Evolutionary conservation across 768 basidiomycete species (phyloP).

Genomic region (Xerocomellus intermedius): DNA sequence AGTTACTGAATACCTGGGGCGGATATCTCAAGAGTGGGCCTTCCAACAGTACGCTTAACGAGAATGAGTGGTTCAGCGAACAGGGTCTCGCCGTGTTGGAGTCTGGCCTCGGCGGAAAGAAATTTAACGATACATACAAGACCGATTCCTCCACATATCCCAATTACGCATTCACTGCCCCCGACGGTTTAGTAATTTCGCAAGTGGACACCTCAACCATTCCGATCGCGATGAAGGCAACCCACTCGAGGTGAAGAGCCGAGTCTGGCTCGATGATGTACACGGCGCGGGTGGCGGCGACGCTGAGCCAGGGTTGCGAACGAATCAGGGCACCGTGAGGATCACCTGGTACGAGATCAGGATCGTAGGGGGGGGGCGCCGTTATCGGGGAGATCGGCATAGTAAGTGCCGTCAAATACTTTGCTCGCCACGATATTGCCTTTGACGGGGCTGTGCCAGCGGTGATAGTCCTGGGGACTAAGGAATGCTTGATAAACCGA

Average conservation of each 20-base stretch:
- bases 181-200: neutral
- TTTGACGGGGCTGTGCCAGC: slow-evolving; percentile 57
- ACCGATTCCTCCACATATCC: too few relatives aligned
- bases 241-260: slow-evolving; percentile 41
- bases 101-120: neutral
- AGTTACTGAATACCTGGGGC: too few relatives aligned
- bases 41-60: too few relatives aligned
- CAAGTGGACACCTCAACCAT: slow-evolving; percentile 56
- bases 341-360: slow-evolving; percentile 1
- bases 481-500: slow-evolving; percentile 57
- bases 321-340: slow-evolving; percentile 19
- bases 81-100: neutral
- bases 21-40: too few relatives aligned
- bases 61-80: too few relatives aligned
- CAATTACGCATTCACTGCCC: too few relatives aligned
- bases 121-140: too few relatives aligned
- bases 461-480: slow-evolving; percentile 50
- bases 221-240: slow-evolving; percentile 55
- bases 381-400: slow-evolving; percentile 6
- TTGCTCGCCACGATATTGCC: slow-evolving; percentile 38
- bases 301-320: slow-evolving; percentile 42
- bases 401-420: slow-evolving; percentile 26
- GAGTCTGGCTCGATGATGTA: slow-evolving; percentile 53
- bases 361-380: neutral
- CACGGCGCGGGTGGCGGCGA: slow-evolving; percentile 47